phyloP scores from a whole-genome alignment of 208 protist species.

The Trypanosoma melophagium region DNA sequence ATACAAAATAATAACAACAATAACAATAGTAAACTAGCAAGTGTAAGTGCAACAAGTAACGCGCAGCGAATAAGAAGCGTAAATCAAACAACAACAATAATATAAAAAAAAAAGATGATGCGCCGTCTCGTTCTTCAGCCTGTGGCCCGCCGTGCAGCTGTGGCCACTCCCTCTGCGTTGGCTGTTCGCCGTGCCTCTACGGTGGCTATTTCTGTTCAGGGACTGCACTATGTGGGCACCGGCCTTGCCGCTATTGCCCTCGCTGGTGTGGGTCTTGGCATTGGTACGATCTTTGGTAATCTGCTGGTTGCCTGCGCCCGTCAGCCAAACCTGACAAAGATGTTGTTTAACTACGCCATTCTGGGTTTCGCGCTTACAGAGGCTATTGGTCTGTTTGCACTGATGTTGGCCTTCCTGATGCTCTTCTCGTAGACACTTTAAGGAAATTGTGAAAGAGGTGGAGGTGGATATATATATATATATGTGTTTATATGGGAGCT shows the following conservation, averaged over 20 bases:
- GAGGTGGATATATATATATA: too few species aligned
- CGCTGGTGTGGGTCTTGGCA: constrained; percentile 89
- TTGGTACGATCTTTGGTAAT: constrained; percentile 88
- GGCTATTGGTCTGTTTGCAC: constrained; percentile 89
- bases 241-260: constrained; percentile 89
- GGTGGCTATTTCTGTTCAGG: constrained; percentile 87
- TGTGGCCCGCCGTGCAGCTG: constrained; percentile 44
- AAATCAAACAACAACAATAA: constrained; percentile 40
- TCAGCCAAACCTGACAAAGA: constrained; percentile 89
- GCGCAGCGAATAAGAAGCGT: constrained; percentile 79
- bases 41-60: constrained; percentile 11
- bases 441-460: not conserved
- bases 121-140: constrained; percentile 73
- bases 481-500: not conserved
- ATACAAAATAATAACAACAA: not conserved
- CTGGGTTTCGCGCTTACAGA: constrained; percentile 91
- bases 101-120: constrained; percentile 67
- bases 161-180: constrained; percentile 26
- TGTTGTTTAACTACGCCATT: constrained; percentile 93
- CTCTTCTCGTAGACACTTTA: constrained; percentile 84
- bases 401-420: constrained; percentile 93
- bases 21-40: not conserved
- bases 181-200: constrained; percentile 74
- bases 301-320: constrained; percentile 85
- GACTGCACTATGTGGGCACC: constrained; percentile 91